phyloP scores from a whole-genome alignment of 2,329 filamentous ascomycete genomes.

The Microcyclospora tardicrescens region DNA sequence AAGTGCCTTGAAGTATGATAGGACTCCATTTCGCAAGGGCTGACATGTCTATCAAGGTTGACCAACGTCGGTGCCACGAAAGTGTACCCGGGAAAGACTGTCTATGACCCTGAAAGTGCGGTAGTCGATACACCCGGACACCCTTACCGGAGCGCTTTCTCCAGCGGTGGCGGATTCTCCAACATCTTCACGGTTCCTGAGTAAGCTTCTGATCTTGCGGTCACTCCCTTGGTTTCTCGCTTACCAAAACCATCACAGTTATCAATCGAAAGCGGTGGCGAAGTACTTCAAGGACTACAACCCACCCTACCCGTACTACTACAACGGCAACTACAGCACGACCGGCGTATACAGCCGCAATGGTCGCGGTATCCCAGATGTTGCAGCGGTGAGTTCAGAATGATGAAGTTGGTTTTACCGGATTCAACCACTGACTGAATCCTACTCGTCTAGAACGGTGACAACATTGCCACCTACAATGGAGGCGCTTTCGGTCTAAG shows the following conservation, averaged over 20 bases:
- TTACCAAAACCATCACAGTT: conserved; percentile 4
- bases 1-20: conserved; percentile 11
- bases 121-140: conserved; percentile 6
- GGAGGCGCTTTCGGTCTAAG: conserved; percentile 22
- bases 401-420: too few relatives aligned
- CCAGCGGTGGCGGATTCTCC: conserved; percentile 23
- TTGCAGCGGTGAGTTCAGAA: neutral
- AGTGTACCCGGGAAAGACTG: conserved; percentile 14
- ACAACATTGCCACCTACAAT: conserved; percentile 29
- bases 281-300: conserved; percentile 17
- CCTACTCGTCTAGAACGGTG: conserved; percentile 24
- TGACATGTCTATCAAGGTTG: neutral
- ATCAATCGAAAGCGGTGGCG: conserved; percentile 22
- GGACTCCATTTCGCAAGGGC: neutral
- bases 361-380: conserved; percentile 24
- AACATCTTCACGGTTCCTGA: conserved; percentile 17
- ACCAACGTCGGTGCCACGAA: conserved; percentile 1
- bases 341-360: conserved; percentile 19
- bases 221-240: too few relatives aligned
- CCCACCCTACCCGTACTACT: conserved; percentile 14
- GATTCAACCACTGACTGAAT: too few relatives aligned
- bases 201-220: conserved; percentile 5
- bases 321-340: conserved; percentile 9
- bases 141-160: conserved; percentile 7
- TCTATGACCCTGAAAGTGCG: conserved; percentile 8